Percentiles rank a stretch among this genome's conserved stretches.
Conservation (phyloP, 2,329 filamentous ascomycete genomes). For the Pseudogymnoascus verrucosus region DNA sequence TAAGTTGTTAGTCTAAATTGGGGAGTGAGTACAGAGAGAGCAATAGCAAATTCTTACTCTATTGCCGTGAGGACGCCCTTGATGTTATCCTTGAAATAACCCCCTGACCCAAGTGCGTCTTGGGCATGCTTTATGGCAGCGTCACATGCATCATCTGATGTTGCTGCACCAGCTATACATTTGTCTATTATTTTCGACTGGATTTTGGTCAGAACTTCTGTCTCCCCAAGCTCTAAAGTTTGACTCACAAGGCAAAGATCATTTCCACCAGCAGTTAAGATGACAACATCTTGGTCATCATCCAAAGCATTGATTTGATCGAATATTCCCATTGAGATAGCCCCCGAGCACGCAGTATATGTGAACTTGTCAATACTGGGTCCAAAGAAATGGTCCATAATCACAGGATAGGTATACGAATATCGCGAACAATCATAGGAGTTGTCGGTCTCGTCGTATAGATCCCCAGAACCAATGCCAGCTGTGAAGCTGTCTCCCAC, state of each 20-base stretch:
- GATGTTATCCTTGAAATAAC: constrained; percentile 26
- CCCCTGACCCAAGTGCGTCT: constrained; percentile 20
- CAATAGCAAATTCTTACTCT: neutral
- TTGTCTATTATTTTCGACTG: constrained; percentile 16
- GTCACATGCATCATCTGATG: constrained; percentile 14
- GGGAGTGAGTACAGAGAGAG: neutral
- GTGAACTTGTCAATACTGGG: constrained; percentile 23
- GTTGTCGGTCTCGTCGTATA: constrained; percentile 10
- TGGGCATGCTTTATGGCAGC: constrained; percentile 19
- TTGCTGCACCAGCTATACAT: constrained; percentile 21
- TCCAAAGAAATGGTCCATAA: constrained; percentile 23
- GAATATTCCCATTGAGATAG: constrained; percentile 23
- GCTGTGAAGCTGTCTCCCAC: constrained; percentile 33
- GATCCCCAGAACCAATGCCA: constrained; percentile 28
- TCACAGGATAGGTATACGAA: constrained; percentile 22
- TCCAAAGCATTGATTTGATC: constrained; percentile 23
- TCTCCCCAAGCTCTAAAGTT: neutral
- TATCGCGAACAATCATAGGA: constrained; percentile 26
- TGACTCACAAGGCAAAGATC: constrained; percentile 29
- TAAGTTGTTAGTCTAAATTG: constrained; percentile 10
- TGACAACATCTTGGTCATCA: constrained; percentile 28
- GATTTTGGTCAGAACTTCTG: neutral
- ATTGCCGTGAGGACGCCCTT: constrained; percentile 21
- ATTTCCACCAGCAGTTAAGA: constrained; percentile 33
- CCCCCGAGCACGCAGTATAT: constrained; percentile 25